Conservation (phyloP, 1,139 yeast species). For the Scheffersomyces parashehatae region DNA sequence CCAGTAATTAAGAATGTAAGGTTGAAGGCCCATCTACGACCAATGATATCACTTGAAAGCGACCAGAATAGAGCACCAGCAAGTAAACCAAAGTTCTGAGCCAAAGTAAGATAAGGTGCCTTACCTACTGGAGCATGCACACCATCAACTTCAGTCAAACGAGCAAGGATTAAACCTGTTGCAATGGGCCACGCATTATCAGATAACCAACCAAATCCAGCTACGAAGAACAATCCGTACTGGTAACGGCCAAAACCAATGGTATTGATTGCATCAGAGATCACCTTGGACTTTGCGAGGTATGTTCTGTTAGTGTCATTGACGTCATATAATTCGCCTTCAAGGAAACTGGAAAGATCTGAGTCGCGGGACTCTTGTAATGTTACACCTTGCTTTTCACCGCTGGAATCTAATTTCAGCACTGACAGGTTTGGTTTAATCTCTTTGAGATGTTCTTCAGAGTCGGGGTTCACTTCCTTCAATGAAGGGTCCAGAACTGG, state of each 20-base stretch:
- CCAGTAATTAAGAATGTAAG: conserved; percentile 44
- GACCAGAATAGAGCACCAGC: conserved; percentile 48
- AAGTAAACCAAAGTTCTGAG: conserved; percentile 44
- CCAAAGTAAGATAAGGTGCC: conserved; percentile 41
- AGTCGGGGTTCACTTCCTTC: conserved; percentile 2
- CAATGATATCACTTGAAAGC: conserved; percentile 40
- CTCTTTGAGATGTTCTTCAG: no score
- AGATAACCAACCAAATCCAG: conserved; percentile 48
- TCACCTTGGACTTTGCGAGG: conserved; percentile 33
- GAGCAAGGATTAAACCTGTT: conserved; percentile 35
- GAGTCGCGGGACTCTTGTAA: conserved; percentile 4
- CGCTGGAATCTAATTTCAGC: no score
- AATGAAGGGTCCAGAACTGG: not conserved
- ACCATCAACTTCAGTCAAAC: conserved; percentile 37
- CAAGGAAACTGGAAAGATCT: conserved; percentile 6
- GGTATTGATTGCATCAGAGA: conserved; percentile 37
- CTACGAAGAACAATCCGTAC: conserved; percentile 40
- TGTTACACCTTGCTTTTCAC: not conserved
- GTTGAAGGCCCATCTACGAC: conserved; percentile 46
- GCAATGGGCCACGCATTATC: conserved; percentile 49
- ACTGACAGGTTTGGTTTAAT: no score
- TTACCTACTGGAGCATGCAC: conserved; percentile 36
- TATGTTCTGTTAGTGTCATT: conserved; percentile 21
- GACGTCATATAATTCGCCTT: conserved; percentile 9
- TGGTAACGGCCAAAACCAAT: conserved; percentile 48